Percentiles rank a stretch among this genome's conserved stretches.
These are phyloP conservation scores for Bolboschoenoplectus hybrid DNA, from an alignment of 202 grass and related monocot genomes.

Conservation along the genomic window DNA sequence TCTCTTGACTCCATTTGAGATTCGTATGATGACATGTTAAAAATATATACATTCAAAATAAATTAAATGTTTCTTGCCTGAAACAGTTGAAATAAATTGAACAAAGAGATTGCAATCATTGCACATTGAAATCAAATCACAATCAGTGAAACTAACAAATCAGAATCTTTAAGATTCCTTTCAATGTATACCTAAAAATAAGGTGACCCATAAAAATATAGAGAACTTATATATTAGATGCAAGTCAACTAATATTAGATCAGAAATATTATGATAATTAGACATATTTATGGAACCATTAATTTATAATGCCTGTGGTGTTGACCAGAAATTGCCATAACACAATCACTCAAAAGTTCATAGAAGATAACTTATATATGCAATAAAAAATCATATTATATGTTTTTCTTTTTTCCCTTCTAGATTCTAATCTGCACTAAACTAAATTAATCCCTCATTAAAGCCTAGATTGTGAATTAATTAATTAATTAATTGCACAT, in stretches of 20 bases:
- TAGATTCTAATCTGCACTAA: not conserved
- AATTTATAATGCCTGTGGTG: not conserved
- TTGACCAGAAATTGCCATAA: not conserved
- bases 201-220: not conserved
- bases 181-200: not conserved
- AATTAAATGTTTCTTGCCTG: not conserved
- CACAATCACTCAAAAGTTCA: not conserved
- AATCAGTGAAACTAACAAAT: not conserved
- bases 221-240: not conserved
- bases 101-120: slow-evolving; percentile 15
- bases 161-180: not conserved
- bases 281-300: not conserved
- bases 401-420: not conserved
- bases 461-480: not conserved
- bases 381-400: not conserved
- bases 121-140: not conserved
- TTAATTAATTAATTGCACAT: not conserved
- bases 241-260: not conserved
- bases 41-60: not conserved
- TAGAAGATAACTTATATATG: not conserved
- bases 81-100: slow-evolving; percentile 2
- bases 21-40: not conserved
- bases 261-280: slow-evolving; percentile 2
- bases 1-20: not conserved
- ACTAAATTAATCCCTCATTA: not conserved